These are phyloP conservation scores for Rheum nobile DNA, from an alignment of 148 eudicot genomes.

Conservation along the genomic window DNA sequence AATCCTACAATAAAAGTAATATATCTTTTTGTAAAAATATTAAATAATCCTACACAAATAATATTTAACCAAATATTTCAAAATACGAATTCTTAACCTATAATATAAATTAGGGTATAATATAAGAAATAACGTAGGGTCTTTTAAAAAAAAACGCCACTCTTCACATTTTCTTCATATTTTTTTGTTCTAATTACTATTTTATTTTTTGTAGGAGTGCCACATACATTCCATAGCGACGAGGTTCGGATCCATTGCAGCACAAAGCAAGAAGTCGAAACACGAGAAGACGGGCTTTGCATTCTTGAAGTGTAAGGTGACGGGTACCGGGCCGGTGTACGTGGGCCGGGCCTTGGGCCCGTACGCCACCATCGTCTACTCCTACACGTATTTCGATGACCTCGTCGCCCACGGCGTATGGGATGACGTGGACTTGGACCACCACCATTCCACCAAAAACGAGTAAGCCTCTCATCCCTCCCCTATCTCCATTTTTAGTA, in stretches of 20 bases:
- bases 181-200: background rate
- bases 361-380: slow-evolving; percentile 76
- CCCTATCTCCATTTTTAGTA: background rate
- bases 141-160: too few relatives aligned
- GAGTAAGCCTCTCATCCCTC: slow-evolving; percentile 27
- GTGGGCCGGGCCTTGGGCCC: slow-evolving; percentile 99
- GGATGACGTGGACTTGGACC: slow-evolving; percentile 62
- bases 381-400: slow-evolving; percentile 77
- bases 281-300: slow-evolving; percentile 85
- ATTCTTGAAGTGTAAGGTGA: slow-evolving; percentile 67
- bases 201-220: slow-evolving; percentile 37
- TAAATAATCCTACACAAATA: too few relatives aligned
- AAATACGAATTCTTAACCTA: too few relatives aligned
- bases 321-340: slow-evolving; percentile 77
- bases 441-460: slow-evolving; percentile 51
- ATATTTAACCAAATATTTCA: too few relatives aligned
- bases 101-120: too few relatives aligned
- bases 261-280: slow-evolving; percentile 50
- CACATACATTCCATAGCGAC: slow-evolving; percentile 82
- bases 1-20: too few relatives aligned
- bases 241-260: slow-evolving; percentile 89
- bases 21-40: too few relatives aligned
- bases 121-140: too few relatives aligned
- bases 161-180: too few relatives aligned
- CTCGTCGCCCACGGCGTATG: slow-evolving; percentile 87